Evolutionary conservation across 495 filamentous ascomycete genomes (phyloP), one percentile per base, ranked within the genome.

Genomic region (Lasiosphaeriaceae sp.): DNA sequence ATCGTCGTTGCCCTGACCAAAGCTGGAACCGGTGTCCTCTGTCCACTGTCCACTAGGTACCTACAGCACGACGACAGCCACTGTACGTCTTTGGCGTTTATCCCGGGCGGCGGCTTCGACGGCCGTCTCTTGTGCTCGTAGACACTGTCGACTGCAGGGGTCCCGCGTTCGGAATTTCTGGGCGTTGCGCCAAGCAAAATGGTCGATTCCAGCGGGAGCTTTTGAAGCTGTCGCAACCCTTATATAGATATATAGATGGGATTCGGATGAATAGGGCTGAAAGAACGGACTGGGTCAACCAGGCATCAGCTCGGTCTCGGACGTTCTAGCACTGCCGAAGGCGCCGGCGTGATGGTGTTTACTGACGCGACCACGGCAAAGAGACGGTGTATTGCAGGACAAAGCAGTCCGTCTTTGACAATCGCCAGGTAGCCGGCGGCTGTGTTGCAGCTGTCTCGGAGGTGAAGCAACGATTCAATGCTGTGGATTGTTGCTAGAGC

Each of bases 161-260:
- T 31, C 22, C 12, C 14, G 19, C 45, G 22, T n/a, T 48, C 22
- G 44, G n/a, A 31, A 26, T 34, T 23, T 29, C 39, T 48, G 21
- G 41, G 49, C 17, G 7, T 29, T 44, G 31, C 44, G 43, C 29
- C 17, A 37, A 17, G 35, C 20, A 9, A 8, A 11, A 19, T 34
- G 22, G 54, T 8, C 5, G 26, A 41, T 47, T 63, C 52, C 21
- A n/a, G 45, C 21, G 29, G 19, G 22, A 19, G 45, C 21, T 50
- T 21, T 56, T 35, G 21, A 23, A n/a, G 2, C 44, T 21, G 24
- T 9, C 24, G 31, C 14, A 3, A 39, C 23, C 12, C 23, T 52
- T 8, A 43, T 34, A 20, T 16, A 44, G 44, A 14, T 63, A 57
- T 59, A 63, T 53, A 58, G 45, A 14, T 48, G 37, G 21, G 29